Evolutionary conservation across 495 filamentous ascomycete genomes (phyloP).

Genomic region (Penicillium steckii): DNA sequence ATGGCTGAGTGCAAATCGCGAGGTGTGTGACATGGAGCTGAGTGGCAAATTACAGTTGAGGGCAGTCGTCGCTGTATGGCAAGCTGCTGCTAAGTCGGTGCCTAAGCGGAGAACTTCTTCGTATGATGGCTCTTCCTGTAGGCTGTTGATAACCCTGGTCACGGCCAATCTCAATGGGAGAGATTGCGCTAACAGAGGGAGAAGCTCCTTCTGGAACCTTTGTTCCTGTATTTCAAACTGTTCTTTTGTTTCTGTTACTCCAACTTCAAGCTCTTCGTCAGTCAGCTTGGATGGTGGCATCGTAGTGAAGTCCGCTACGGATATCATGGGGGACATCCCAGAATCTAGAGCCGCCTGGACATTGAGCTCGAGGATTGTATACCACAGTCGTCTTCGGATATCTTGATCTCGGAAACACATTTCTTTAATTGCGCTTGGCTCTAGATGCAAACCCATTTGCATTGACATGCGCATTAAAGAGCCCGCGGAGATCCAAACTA

Average conservation of each 20-base stretch:
- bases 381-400: slow-evolving; percentile 55
- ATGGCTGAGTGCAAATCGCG: slow-evolving; percentile 24
- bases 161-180: slow-evolving; percentile 41
- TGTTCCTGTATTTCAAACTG: not conserved
- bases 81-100: slow-evolving; percentile 32
- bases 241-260: not conserved
- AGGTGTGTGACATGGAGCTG: not conserved
- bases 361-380: slow-evolving; percentile 55
- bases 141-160: slow-evolving; percentile 39
- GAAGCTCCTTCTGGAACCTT: slow-evolving; percentile 29
- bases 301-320: slow-evolving; percentile 50
- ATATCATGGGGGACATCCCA: slow-evolving; percentile 50
- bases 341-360: slow-evolving; percentile 53
- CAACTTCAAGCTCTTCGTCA: not conserved
- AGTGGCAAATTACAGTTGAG: not conserved
- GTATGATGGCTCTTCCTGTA: slow-evolving; percentile 47
- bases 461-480: slow-evolving; percentile 52
- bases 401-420: slow-evolving; percentile 44
- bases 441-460: slow-evolving; percentile 55
- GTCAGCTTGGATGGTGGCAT: slow-evolving; percentile 38
- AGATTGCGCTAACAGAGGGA: slow-evolving; percentile 42
- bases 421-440: slow-evolving; percentile 44
- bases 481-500: slow-evolving; percentile 53
- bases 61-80: slow-evolving; percentile 23
- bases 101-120: slow-evolving; percentile 40